Evolutionary conservation across 768 basidiomycete genomes (phyloP).

Genomic region (Tulasnella sp.): DNA sequence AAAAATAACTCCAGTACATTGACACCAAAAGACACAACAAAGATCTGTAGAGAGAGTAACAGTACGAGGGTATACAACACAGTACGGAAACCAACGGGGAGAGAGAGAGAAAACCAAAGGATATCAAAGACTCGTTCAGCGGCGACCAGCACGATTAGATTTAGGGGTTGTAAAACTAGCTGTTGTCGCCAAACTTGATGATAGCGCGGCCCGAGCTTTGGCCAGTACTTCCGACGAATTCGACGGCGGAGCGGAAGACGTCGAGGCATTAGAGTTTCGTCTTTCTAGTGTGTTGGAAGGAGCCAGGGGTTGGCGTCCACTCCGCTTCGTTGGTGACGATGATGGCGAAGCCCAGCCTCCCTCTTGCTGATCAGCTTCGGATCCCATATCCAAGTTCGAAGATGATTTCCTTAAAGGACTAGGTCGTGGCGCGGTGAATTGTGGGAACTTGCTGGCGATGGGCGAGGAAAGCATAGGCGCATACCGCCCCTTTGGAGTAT

Average conservation of each 20-base stretch:
- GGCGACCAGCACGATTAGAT: neutral
- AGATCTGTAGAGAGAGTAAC: neutral
- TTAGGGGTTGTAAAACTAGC: neutral
- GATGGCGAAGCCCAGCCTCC: neutral
- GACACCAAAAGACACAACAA: conserved; percentile 10
- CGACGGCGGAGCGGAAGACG: neutral
- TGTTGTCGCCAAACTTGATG: neutral
- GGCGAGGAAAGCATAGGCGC: neutral
- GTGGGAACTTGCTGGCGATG: neutral
- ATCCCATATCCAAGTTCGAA: neutral
- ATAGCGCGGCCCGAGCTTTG: conserved; percentile 15
- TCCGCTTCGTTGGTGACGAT: neutral
- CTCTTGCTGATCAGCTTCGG: neutral
- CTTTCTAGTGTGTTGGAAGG: neutral
- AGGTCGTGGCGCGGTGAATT: neutral
- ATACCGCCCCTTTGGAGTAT: conserved; percentile 1
- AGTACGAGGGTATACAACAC: neutral
- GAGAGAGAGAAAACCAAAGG: neutral
- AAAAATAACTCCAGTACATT: neutral
- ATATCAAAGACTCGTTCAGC: neutral
- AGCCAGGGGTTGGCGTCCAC: neutral
- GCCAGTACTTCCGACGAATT: conserved; percentile 10
- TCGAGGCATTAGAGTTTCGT: neutral
- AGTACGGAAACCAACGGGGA: neutral
- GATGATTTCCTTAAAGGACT: neutral